Base-by-base conservation (phyloP, 805 yeast genomes). In the Starmera quercuum region DNA sequence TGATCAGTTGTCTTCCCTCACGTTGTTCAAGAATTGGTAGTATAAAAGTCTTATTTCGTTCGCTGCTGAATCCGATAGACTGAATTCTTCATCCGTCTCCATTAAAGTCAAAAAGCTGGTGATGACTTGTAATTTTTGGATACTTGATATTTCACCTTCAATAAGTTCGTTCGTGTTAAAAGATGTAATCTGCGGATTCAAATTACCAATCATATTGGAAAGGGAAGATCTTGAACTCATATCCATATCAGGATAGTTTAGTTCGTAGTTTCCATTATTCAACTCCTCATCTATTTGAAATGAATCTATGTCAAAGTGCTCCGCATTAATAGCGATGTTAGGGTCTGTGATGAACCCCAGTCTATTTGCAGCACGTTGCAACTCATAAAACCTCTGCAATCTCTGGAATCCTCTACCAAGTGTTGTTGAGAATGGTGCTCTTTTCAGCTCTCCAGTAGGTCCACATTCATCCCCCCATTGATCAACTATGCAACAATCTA, bases 401-500 rank as follows among this genome's bases (percentile, higher is more conserved):
- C 45, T 40, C 29, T 48, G 52, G 21, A 51, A 36, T 7, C 44
- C 45, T 27, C 46, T 47, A 0, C 56, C 56, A 36, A 51, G 26
- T 1, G 46, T 45, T 30, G 43, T 51, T 1, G 52, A 46, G 29
- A 44, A 51, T 13, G 56, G 56, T 7, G 51, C 51, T 20, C 52
- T 34, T 26, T 39, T 30, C 4, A 40, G 40, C 20, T 35, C 31
- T 1, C 45, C 51, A 17, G 38, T 39, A 2, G 36, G 23, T 29
- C 44, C 49, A 14, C 44, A 40, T 19, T 41, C 43, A 21, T 47
- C 53, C 16, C 40, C 45, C 36, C 42, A 51, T 31, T 47, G 42
- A 35, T 74, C 78, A 47, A 69, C 71, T 10, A 73, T 64, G 40
- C 82, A 74, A 46, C 80, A 70, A 18, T 75, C 73, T 3, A 77